A percentile compares a stretch with the other conserved stretches of the same genome.
These are phyloP conservation scores for Fomes fomentarius DNA, from an alignment of 1,284 basidiomycete species.

Conservation along the genomic window DNA sequence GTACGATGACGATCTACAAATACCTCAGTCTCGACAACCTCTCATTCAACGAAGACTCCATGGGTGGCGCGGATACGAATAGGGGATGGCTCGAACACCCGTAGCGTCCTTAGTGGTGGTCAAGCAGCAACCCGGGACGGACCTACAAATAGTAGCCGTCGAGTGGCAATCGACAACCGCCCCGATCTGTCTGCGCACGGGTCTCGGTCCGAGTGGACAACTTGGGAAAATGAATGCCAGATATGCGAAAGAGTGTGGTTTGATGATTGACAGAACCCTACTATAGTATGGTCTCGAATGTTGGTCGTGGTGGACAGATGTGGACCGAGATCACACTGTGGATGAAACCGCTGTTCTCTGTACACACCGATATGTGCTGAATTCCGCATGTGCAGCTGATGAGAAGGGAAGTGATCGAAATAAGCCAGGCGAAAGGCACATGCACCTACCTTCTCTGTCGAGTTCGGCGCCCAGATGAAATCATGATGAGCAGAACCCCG, in stretches of 20 bases:
- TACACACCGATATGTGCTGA: too few relatives aligned
- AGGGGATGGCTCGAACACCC: neutral
- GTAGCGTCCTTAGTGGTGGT: neutral
- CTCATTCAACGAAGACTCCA: too few relatives aligned
- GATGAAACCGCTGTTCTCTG: too few relatives aligned
- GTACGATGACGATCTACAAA: neutral
- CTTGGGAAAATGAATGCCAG: neutral
- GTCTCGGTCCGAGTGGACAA: neutral
- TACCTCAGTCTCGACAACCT: neutral
- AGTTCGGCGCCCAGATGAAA: too few relatives aligned
- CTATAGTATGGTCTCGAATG: too few relatives aligned
- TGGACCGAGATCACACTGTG: too few relatives aligned
- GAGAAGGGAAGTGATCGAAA: too few relatives aligned
- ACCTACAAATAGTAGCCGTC: neutral
- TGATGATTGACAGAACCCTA: neutral
- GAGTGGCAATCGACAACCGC: neutral
- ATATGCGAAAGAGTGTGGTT: neutral
- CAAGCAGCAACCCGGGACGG: neutral
- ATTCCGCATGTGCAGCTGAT: too few relatives aligned
- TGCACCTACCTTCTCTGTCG: too few relatives aligned
- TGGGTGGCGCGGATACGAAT: neutral
- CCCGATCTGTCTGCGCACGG: neutral
- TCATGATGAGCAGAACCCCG: too few relatives aligned
- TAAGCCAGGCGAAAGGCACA: too few relatives aligned
- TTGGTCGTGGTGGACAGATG: too few relatives aligned